Evolutionary conservation across 345 rosid species (phyloP).

Genomic region (Syzygium grande): DNA sequence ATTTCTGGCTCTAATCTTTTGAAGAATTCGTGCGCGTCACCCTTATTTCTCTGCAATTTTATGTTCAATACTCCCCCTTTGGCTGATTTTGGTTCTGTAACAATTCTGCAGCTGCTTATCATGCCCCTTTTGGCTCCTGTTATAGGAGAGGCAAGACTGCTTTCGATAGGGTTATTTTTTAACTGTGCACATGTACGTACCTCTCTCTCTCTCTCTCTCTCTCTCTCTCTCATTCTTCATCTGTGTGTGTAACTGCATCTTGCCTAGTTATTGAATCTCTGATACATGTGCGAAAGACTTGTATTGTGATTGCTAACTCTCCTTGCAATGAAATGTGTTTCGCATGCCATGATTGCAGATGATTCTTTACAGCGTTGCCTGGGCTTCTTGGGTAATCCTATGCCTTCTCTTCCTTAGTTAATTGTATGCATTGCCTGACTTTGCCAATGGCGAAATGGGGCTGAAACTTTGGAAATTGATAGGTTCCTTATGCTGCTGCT

Average conservation of each 20-base stretch:
- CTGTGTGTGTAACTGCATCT: background rate
- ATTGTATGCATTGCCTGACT: background rate
- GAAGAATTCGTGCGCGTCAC: background rate
- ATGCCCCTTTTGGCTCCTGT: conserved; percentile 72
- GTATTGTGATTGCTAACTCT: background rate
- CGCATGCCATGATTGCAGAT: conserved; percentile 34
- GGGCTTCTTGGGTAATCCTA: conserved; percentile 71
- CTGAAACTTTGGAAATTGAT: conserved; percentile 4
- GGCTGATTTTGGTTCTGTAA: background rate
- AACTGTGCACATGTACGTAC: conserved; percentile 54
- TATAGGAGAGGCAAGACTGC: conserved; percentile 70
- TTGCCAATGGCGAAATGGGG: background rate
- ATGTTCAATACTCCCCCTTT: background rate
- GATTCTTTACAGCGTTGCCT: conserved; percentile 70
- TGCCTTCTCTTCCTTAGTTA: background rate
- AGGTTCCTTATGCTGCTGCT: conserved; percentile 87
- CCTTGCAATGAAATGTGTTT: background rate
- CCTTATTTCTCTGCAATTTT: background rate
- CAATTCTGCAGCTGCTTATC: conserved; percentile 48
- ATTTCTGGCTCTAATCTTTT: background rate
- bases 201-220: background rate
- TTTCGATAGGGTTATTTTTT: conserved; percentile 71
- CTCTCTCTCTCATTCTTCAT: background rate
- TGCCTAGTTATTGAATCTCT: background rate
- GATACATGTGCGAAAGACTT: background rate